Conservation (phyloP, 2,329 filamentous ascomycete species). For the Taxawa tesnikishii region DNA sequence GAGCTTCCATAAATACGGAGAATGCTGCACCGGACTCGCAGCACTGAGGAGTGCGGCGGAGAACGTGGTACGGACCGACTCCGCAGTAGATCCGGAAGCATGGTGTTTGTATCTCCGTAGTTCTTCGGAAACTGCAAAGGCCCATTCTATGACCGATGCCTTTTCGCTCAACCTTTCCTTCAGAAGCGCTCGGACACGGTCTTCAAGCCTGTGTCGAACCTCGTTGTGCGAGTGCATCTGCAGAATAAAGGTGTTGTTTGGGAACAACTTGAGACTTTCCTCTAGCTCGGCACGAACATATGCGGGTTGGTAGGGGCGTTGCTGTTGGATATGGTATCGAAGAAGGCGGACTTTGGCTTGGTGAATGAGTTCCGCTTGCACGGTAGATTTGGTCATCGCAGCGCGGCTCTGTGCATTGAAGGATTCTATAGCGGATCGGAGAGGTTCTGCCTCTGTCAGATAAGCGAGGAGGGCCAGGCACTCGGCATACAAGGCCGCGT, state of each 20-base stretch:
- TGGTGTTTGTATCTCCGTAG: conserved; percentile 28
- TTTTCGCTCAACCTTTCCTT: conserved; percentile 22
- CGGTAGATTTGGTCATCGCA: conserved; percentile 25
- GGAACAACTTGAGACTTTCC: conserved; percentile 52
- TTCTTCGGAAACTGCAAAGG: conserved; percentile 45
- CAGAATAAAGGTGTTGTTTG: conserved; percentile 65
- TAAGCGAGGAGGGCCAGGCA: conserved; percentile 57
- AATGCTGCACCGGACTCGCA: conserved; percentile 21
- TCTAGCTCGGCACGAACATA: conserved; percentile 51
- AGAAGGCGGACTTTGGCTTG: conserved; percentile 58
- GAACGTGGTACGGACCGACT: conserved; percentile 32
- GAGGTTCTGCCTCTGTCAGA: conserved; percentile 31
- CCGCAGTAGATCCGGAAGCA: conserved; percentile 11
- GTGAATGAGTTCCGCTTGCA: conserved; percentile 46
- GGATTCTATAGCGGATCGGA: conserved; percentile 23
- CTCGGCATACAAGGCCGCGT: conserved; percentile 45
- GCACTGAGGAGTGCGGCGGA: conserved; percentile 23
- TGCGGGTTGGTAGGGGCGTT: conserved; percentile 54
- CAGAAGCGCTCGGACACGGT: conserved; percentile 60
- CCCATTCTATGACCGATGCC: conserved; percentile 34
- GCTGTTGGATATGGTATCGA: conserved; percentile 49
- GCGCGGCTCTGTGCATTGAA: conserved; percentile 31
- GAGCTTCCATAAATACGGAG: conserved; percentile 13
- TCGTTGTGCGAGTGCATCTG: conserved; percentile 63
- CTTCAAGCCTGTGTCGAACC: conserved; percentile 57